Conservation (phyloP, 305 asterid species). For the Ajuga reptans region DNA sequence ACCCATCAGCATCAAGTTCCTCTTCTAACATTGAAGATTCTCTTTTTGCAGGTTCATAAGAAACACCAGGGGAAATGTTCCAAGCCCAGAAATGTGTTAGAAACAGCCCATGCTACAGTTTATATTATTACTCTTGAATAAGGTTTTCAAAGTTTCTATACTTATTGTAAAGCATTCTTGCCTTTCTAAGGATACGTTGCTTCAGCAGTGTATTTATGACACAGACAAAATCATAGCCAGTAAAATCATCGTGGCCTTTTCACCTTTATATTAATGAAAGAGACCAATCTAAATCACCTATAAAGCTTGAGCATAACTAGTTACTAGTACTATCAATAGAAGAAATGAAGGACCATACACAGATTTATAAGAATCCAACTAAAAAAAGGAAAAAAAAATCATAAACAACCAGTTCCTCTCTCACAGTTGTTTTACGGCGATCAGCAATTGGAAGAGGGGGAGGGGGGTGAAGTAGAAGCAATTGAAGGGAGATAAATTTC, state of each 20-base stretch:
- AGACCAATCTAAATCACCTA: neutral
- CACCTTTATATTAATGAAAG: neutral
- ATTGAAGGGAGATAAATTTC: neutral
- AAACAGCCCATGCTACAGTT: constrained; percentile 3
- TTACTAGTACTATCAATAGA: neutral
- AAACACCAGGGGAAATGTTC: neutral
- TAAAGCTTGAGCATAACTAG: neutral
- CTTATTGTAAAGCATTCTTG: neutral
- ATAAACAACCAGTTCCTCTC: neutral
- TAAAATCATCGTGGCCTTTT: neutral
- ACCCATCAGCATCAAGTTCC: constrained; percentile 11
- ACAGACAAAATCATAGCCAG: neutral
- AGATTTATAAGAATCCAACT: constrained; percentile 6
- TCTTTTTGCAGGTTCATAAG: neutral
- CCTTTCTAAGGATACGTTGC: neutral
- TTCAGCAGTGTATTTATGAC: neutral
- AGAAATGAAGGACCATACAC: neutral
- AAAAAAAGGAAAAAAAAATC: neutral
- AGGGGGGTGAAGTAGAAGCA: neutral
- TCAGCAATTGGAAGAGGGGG: neutral
- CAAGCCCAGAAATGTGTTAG: neutral
- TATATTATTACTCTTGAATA: neutral
- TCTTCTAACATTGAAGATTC: neutral
- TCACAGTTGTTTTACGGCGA: neutral
- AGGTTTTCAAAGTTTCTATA: neutral